These are phyloP conservation scores for Salvia splendens DNA, from an alignment of 257 asterid genomes.

Conservation along the genomic window DNA sequence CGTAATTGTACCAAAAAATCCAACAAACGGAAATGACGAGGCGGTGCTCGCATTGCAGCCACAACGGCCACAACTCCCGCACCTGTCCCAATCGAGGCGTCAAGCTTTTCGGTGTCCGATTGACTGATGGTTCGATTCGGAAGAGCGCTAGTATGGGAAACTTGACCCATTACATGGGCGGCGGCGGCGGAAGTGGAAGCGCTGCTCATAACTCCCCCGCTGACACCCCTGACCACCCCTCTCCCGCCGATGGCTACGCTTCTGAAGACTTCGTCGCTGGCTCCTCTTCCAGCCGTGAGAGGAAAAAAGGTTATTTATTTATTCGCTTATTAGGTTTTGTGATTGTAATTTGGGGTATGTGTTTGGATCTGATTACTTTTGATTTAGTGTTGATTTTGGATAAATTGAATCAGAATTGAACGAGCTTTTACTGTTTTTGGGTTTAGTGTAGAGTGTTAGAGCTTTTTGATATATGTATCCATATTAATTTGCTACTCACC, in stretches of 20 bases:
- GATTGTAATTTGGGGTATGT: neutral
- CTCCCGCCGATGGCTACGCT: conserved; percentile 85
- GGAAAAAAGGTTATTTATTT: conserved; percentile 73
- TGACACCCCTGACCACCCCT: conserved; percentile 85
- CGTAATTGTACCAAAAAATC: conserved; percentile 9
- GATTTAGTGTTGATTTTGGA: neutral
- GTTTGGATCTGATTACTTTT: conserved; percentile 36
- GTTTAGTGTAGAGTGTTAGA: neutral
- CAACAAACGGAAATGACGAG: conserved; percentile 64
- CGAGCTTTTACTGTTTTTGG: neutral
- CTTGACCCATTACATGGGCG: conserved; percentile 74
- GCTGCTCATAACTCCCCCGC: conserved; percentile 67
- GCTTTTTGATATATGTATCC: too few relatives aligned
- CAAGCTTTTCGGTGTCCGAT: conserved; percentile 94
- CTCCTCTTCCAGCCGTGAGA: conserved; percentile 84
- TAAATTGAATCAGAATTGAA: neutral
- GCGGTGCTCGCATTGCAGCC: conserved; percentile 98
- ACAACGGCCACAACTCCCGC: conserved; percentile 96
- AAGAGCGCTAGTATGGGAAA: conserved; percentile 99
- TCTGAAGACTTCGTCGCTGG: conserved; percentile 95
- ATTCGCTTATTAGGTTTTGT: neutral
- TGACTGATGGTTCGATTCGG: conserved; percentile 97
- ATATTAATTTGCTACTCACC: too few relatives aligned
- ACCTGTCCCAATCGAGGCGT: conserved; percentile 99
- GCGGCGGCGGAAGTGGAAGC: conserved; percentile 52